Evolutionary conservation across 331 rosid species (phyloP).

Genomic region (Arachis monticola): DNA sequence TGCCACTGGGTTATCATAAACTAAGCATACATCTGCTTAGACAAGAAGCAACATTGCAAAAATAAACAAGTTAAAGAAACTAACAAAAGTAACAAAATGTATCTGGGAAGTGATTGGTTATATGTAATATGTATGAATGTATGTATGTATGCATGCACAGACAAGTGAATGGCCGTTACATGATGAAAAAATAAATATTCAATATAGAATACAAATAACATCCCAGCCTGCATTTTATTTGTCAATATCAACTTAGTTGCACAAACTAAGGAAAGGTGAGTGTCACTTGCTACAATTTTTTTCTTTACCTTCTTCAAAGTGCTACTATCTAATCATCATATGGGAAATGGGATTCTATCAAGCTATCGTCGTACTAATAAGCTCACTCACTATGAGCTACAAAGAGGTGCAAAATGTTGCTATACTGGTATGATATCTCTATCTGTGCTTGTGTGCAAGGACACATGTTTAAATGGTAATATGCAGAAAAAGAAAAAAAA

Average conservation of each 20-base stretch:
- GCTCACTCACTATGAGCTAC: constrained; percentile 22
- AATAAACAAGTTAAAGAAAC: constrained; percentile 12
- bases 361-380: not conserved
- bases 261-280: constrained; percentile 12
- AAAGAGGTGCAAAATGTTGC: constrained; percentile 19
- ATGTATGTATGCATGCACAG: constrained; percentile 20
- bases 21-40: constrained; percentile 68
- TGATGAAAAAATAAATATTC: constrained; percentile 33
- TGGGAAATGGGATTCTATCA: constrained; percentile 14
- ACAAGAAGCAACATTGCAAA: constrained; percentile 24
- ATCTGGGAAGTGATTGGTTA: constrained; percentile 16
- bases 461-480: constrained; percentile 22
- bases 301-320: not conserved
- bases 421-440: not conserved
- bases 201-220: constrained; percentile 28
- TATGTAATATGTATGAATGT: not conserved
- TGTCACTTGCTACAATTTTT: not conserved
- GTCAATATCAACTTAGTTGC: constrained; percentile 1
- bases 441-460: not conserved
- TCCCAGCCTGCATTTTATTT: constrained; percentile 21
- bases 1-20: constrained; percentile 71
- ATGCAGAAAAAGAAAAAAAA: not conserved
- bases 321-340: constrained; percentile 12
- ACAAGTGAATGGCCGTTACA: constrained; percentile 4
- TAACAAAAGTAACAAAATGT: constrained; percentile 22